A percentile compares a stretch with the other conserved stretches of the same genome.
phyloP scores from a whole-genome alignment of 179 eudicot genomes.

The Beta lomatogona region DNA sequence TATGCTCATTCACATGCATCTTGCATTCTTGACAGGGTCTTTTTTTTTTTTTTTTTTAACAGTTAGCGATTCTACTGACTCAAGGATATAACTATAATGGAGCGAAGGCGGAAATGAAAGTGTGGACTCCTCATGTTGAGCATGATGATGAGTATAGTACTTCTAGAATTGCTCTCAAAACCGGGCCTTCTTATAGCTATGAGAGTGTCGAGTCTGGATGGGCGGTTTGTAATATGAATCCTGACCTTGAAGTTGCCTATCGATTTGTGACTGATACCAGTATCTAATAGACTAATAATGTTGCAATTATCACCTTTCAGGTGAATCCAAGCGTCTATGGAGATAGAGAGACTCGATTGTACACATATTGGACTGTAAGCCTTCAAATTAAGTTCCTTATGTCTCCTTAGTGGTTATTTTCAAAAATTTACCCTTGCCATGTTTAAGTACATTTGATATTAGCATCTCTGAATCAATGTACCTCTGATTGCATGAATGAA shows the following conservation, averaged over 20 bases:
- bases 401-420: background rate
- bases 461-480: background rate
- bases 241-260: background rate
- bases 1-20: background rate
- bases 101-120: slow-evolving; percentile 36
- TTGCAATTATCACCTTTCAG: slow-evolving; percentile 22
- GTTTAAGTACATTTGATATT: background rate
- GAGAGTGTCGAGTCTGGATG: slow-evolving; percentile 39
- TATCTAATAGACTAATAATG: background rate
- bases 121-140: slow-evolving; percentile 31
- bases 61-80: slow-evolving; percentile 24
- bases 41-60: background rate
- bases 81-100: slow-evolving; percentile 28
- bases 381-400: background rate
- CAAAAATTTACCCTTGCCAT: background rate
- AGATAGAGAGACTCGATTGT: slow-evolving; percentile 33
- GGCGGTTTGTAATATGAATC: slow-evolving; percentile 17
- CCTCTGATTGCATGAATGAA: background rate
- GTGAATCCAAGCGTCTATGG: slow-evolving; percentile 38
- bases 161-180: slow-evolving; percentile 34
- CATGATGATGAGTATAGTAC: slow-evolving; percentile 38
- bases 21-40: background rate
- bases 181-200: slow-evolving; percentile 23
- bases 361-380: slow-evolving; percentile 36
- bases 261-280: background rate